These are phyloP conservation scores for Penicillium sp. DNA, from an alignment of 2,329 filamentous ascomycete species.

Conservation along the genomic window DNA sequence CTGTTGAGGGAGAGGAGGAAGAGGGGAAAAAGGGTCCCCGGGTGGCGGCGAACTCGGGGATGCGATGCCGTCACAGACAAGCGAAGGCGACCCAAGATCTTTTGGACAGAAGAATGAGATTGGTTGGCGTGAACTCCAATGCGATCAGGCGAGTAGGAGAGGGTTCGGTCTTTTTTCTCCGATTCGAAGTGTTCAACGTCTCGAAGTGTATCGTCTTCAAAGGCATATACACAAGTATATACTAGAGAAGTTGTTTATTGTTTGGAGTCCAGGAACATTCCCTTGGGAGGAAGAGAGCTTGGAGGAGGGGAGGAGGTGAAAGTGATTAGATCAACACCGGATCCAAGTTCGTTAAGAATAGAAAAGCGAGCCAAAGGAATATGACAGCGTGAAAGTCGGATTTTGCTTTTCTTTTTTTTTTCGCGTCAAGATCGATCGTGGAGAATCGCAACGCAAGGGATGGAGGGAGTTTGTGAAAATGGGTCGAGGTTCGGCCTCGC, in stretches of 20 bases:
- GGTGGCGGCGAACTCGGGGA: constrained; percentile 21
- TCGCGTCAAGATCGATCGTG: constrained; percentile 27
- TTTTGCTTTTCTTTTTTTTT: neutral
- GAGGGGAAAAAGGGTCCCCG: constrained; percentile 12
- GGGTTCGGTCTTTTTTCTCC: neutral
- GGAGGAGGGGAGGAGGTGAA: constrained; percentile 1
- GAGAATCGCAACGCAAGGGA: constrained; percentile 38
- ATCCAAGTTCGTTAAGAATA: constrained; percentile 2
- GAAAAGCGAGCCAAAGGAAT: constrained; percentile 2
- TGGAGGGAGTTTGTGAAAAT: constrained; percentile 30
- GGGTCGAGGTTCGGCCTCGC: constrained; percentile 38
- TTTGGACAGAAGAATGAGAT: constrained; percentile 8
- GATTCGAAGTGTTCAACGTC: neutral
- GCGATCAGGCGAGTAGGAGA: constrained; percentile 9
- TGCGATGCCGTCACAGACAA: constrained; percentile 15
- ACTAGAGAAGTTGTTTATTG: neutral
- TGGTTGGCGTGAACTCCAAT: constrained; percentile 22
- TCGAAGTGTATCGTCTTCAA: neutral
- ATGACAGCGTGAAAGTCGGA: constrained; percentile 8
- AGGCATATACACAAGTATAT: neutral
- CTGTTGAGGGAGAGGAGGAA: constrained; percentile 19
- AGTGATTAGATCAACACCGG: neutral
- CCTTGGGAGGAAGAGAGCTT: neutral
- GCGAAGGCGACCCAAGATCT: constrained; percentile 23
- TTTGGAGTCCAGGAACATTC: neutral